Base-by-base conservation (phyloP, 306 rosid species). In the Prunus dulcis region DNA sequence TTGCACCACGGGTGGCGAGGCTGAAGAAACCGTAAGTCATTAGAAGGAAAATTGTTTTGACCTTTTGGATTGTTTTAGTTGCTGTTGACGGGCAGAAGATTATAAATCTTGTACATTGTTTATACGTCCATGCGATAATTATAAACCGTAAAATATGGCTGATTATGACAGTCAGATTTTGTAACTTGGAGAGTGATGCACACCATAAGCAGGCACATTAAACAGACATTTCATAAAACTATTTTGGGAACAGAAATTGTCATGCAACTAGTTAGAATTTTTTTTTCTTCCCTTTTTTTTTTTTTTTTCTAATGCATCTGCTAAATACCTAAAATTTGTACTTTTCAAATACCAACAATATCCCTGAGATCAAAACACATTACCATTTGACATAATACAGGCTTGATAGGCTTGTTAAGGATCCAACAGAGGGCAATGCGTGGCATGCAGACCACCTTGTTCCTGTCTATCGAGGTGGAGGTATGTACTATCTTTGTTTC, bases 401-500 rank as follows among this genome's bases (percentile, higher is more conserved):
- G 90, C 81, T 90, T 45, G 92, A 94, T 66, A 89, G 86, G 85
- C 90, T 94, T 85, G 89, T 90, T 65, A 84, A 88, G 71, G 91
- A 92, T 83, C 97, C 97, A 60, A 82, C 27, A 64, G 98, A 94
- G 86, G 98, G 98, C 80, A 89, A 90, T 60, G 91, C 96, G 28
- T 92, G 98, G 97, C 97, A 94, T 79, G 98, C 97, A 78, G 98
- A 94, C 82, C 98, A 92, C 81, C 88, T 92, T 67, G 84, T 94
- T 89, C 95, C 97, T 52, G 98, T 92, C 76, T 94, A 92, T 87
- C 83, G 66, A 77, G 98, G 98, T 38, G 98, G 98, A 89, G 98
- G 98, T 94, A 86, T 47, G 81, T 17, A 4, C 12, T 55, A 20
- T 58, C 43, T 73, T 69, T 80, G 69, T 69, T 74, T 72, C 50